phyloP scores from a whole-genome alignment of 495 filamentous ascomycete genomes.

The Xylaria bambusicola region DNA sequence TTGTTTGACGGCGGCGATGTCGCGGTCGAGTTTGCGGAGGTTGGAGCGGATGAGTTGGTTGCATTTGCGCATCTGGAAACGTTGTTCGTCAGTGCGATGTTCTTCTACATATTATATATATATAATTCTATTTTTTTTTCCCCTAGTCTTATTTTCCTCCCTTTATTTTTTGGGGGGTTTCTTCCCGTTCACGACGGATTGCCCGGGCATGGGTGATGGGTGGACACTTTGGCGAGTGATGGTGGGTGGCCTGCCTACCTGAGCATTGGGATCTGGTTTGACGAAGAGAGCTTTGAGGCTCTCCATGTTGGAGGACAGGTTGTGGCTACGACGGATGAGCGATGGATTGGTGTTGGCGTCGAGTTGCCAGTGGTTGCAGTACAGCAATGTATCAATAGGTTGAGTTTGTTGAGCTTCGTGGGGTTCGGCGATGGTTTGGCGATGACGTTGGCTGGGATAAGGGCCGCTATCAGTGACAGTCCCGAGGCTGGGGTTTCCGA shows the following conservation, averaged over 20 bases:
- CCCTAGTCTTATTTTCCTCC: too few relatives aligned
- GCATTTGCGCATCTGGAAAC: conserved; percentile 94
- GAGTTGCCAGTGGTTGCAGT: conserved; percentile 18
- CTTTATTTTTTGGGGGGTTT: too few relatives aligned
- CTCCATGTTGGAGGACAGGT: conserved; percentile 64
- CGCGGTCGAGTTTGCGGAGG: conserved; percentile 92
- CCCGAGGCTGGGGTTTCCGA: conserved; percentile 7
- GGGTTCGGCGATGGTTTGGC: conserved; percentile 6
- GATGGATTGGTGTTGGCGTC: conserved; percentile 12
- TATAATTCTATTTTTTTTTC: too few relatives aligned
- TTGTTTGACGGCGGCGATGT: conserved; percentile 72
- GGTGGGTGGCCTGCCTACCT: conserved; percentile 67
- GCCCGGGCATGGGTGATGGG: background rate
- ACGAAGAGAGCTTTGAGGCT: conserved; percentile 82
- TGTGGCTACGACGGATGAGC: background rate
- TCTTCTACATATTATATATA: too few relatives aligned
- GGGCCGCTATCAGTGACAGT: too few relatives aligned
- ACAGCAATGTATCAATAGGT: background rate
- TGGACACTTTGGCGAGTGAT: conserved; percentile 4
- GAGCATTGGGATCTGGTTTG: conserved; percentile 87
- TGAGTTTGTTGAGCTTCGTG: conserved; percentile 15
- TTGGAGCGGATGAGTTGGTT: conserved; percentile 88
- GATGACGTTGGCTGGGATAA: conserved; percentile 18
- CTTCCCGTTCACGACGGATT: too few relatives aligned
- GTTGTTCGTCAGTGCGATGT: conserved; percentile 7